Percentiles rank a stretch among this genome's conserved stretches.
Conservation (phyloP, 2,329 filamentous ascomycete genomes). For the Arthrobotrys megalospora region DNA sequence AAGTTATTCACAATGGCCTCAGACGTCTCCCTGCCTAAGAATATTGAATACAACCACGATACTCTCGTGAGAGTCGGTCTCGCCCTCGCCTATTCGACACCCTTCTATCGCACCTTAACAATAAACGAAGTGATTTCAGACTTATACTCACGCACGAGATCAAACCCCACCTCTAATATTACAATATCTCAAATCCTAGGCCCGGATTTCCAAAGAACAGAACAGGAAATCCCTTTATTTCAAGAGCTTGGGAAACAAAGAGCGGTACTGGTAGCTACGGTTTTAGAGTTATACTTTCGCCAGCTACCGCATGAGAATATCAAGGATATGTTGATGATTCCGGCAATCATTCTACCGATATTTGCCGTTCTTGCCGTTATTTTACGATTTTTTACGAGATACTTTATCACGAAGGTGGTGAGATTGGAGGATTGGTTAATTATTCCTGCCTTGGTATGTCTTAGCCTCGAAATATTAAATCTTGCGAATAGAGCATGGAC, state of each 20-base stretch:
- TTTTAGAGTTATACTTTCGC: conserved; percentile 29
- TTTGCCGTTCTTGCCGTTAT: conserved; percentile 27
- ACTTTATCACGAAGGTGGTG: conserved; percentile 48
- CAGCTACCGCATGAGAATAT: conserved; percentile 35
- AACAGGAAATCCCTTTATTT: conserved; percentile 39
- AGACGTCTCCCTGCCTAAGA: conserved; percentile 42
- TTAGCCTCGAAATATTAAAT: not conserved
- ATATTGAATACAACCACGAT: conserved; percentile 26
- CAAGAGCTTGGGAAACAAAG: conserved; percentile 26
- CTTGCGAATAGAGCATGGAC: not conserved
- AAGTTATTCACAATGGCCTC: conserved; percentile 31
- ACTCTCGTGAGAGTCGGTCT: conserved; percentile 42
- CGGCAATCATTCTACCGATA: conserved; percentile 34
- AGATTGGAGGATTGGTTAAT: conserved; percentile 56
- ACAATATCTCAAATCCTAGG: conserved; percentile 45
- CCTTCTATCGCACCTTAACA: conserved; percentile 31
- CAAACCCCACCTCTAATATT: conserved; percentile 1
- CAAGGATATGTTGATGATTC: conserved; percentile 24
- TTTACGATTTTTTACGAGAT: conserved; percentile 49
- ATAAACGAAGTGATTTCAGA: conserved; percentile 14
- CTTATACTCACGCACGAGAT: conserved; percentile 27
- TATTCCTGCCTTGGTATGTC: conserved; percentile 41
- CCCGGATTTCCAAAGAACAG: conserved; percentile 39
- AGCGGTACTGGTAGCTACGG: conserved; percentile 19
- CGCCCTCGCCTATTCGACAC: conserved; percentile 39